A percentile compares a stretch with the other conserved stretches of the same genome.
These are phyloP conservation scores for Colletotrichum eremochloae DNA, from an alignment of 2,329 filamentous ascomycete genomes.

Conservation along the genomic window DNA sequence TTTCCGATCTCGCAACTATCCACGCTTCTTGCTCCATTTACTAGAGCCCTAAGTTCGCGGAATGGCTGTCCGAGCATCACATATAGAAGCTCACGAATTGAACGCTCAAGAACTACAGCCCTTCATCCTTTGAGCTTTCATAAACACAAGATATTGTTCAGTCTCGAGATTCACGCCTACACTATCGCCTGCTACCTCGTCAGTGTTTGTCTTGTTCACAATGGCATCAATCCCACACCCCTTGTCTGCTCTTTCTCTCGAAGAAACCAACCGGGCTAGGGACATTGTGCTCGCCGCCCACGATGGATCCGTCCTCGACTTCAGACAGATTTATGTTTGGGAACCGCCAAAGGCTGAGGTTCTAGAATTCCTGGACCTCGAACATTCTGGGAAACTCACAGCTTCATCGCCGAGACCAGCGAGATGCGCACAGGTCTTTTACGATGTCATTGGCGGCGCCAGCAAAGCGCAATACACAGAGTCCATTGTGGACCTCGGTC, in stretches of 20 bases:
- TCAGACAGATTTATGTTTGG: conserved; percentile 60
- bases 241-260: conserved; percentile 47
- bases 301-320: conserved; percentile 50
- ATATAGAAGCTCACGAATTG: not conserved
- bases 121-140: conserved; percentile 14
- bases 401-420: conserved; percentile 46
- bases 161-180: not conserved
- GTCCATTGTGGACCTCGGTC: conserved; percentile 51
- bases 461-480: conserved; percentile 50
- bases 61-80: conserved; percentile 2
- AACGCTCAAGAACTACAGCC: not conserved
- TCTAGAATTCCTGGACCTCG: conserved; percentile 56
- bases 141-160: conserved; percentile 18
- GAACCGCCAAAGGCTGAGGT: conserved; percentile 61
- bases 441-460: conserved; percentile 50
- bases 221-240: conserved; percentile 48
- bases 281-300: conserved; percentile 50
- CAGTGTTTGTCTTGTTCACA: conserved; percentile 21
- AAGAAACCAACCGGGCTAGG: conserved; percentile 53
- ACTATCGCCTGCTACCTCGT: conserved; percentile 1
- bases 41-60: conserved; percentile 6
- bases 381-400: conserved; percentile 53
- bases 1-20: conserved; percentile 6
- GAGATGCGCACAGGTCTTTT: conserved; percentile 54
- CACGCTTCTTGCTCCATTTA: conserved; percentile 19